Conservation (phyloP, 179 eudicot species). For the Heliamphora pulchella region DNA sequence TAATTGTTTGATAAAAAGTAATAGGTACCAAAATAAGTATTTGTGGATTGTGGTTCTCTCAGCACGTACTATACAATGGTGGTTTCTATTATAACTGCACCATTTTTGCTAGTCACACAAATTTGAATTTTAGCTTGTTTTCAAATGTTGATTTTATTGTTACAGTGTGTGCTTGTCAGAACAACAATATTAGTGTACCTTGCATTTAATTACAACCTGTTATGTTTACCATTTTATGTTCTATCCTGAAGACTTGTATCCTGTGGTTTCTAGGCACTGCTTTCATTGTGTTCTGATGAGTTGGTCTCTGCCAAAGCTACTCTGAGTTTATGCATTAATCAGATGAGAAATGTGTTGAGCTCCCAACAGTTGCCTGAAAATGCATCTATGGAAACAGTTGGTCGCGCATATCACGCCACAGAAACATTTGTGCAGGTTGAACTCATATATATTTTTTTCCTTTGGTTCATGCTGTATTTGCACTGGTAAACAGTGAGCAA, state of each 20-base stretch:
- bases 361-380: constrained; percentile 73
- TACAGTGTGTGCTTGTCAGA: not conserved
- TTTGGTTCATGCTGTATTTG: not conserved
- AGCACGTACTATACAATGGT: not conserved
- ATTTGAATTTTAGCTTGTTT: not conserved
- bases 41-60: not conserved
- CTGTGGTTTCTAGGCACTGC: constrained; percentile 58
- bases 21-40: not conserved
- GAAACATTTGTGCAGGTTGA: constrained; percentile 93
- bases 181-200: not conserved
- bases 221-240: not conserved
- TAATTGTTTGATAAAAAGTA: not conserved
- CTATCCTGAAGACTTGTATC: constrained; percentile 13
- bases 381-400: constrained; percentile 90
- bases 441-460: constrained; percentile 1
- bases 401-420: constrained; percentile 91
- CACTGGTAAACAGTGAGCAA: not conserved
- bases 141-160: not conserved
- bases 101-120: not conserved
- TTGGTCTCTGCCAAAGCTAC: constrained; percentile 79
- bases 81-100: not conserved
- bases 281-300: constrained; percentile 82
- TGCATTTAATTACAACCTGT: not conserved
- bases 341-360: constrained; percentile 72
- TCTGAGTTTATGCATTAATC: constrained; percentile 75